Evolutionary conservation across 1,284 basidiomycete genomes (phyloP).

Genomic region (Microbotryum violaceum): DNA sequence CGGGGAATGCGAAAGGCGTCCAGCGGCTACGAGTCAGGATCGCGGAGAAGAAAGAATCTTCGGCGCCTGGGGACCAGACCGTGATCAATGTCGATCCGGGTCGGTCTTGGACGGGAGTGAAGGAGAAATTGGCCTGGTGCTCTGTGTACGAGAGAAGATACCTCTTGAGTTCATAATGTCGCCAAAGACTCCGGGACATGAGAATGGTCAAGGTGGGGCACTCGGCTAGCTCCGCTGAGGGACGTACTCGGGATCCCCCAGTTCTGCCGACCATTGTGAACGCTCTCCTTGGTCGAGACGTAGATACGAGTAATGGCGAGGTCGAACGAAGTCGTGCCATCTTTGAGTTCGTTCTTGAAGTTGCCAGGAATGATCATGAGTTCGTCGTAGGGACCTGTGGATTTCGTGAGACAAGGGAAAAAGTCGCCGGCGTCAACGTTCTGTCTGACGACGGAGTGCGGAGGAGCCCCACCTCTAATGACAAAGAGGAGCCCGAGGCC

Average conservation of each 20-base stretch:
- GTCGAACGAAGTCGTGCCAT: slow-evolving; percentile 4
- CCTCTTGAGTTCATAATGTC: too few species aligned
- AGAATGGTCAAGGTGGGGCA: too few species aligned
- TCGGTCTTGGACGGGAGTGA: slow-evolving; percentile 1
- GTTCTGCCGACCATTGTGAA: slow-evolving; percentile 16
- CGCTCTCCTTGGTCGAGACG: slow-evolving; percentile 15
- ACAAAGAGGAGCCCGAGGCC: too few species aligned
- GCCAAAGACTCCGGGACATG: too few species aligned
- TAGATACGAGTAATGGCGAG: slow-evolving; percentile 14
- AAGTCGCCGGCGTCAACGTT: not conserved
- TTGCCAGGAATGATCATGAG: slow-evolving; percentile 20
- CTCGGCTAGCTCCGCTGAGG: too few species aligned
- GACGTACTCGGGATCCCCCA: slow-evolving; percentile 17
- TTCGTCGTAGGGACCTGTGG: slow-evolving; percentile 19
- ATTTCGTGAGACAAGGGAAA: too few species aligned
- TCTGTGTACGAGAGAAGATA: not conserved
- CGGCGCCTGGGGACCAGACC: not conserved
- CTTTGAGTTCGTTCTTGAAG: not conserved
- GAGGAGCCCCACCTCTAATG: not conserved
- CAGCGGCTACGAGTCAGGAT: not conserved
- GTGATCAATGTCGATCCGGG: not conserved
- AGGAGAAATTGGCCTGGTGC: slow-evolving; percentile 18
- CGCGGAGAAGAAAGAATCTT: slow-evolving; percentile 15
- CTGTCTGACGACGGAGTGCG: not conserved
- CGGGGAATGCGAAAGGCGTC: not conserved